Evolutionary conservation across 345 rosid genomes (phyloP), one percentile per base, ranked within the genome.

Genomic region (Citrus australasica): DNA sequence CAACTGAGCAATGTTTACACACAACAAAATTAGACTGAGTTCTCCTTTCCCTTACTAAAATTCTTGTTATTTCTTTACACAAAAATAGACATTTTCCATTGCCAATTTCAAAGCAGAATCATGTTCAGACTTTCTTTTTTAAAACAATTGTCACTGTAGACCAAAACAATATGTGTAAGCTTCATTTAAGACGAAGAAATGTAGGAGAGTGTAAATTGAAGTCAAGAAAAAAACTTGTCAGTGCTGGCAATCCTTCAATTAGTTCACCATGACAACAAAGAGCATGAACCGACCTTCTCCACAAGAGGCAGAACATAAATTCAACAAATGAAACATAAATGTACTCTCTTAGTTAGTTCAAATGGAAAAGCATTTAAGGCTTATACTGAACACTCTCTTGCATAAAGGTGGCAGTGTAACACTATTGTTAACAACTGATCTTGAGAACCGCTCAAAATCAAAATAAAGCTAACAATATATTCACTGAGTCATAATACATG

Each of bases 321-420:
- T 72, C 48, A 46, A 71, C 64, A 77, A 83, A 66, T 61, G 48
- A 63, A 59, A 24, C 32, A 28, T 7, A 35, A 5, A 17, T n/a
- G 13, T 35, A 69, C 32, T 38, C 72, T 55, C 58, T 53, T 62
- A 30, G n/a, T 53, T 70, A 19, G 30, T 56, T 72, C 60, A 67
- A 79, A 63, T 65, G 56, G 40, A 69, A 46, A 32, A 22, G 32
- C 74, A 78, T 71, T 74, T 69, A 69, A 61, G 70, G 63, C 59
- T 63, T 19, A 74, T 73, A 74, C 19, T 28, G 48, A 69, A 30
- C 63, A 71, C 67, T 79, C 73, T 69, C 75, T 77, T 69, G 7
- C 21, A 9, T 8, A 79, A 74, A 78, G 69, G 64, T 55, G 65
- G 65, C 30, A 27, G 51, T 27, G 61, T 28, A 61, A 46, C 19